Evolutionary conservation across 352 stramenopile genomes (phyloP).

Genomic region (Phytophthora parvispora): DNA sequence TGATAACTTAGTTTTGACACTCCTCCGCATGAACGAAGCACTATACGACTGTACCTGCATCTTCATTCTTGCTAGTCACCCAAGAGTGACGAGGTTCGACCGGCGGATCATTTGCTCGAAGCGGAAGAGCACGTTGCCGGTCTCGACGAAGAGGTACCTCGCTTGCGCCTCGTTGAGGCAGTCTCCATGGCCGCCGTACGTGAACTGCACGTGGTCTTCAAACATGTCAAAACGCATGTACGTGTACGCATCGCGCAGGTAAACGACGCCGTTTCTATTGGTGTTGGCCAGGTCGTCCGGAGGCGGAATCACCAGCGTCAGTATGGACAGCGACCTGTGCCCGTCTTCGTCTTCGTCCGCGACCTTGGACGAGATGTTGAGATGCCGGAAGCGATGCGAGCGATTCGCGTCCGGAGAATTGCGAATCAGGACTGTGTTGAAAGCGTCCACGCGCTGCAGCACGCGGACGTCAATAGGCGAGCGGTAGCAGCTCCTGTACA

Average conservation of each 20-base stretch:
- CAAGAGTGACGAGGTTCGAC: constrained; percentile 37
- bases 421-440: constrained; percentile 48
- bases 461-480: constrained; percentile 43
- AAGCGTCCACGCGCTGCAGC: constrained; percentile 48
- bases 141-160: constrained; percentile 52
- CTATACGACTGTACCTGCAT: background rate
- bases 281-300: constrained; percentile 32
- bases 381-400: constrained; percentile 40
- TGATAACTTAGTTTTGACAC: constrained; percentile 23
- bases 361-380: constrained; percentile 53
- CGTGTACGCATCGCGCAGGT: constrained; percentile 50
- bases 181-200: constrained; percentile 48
- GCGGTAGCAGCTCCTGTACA: constrained; percentile 52
- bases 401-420: constrained; percentile 48
- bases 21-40: background rate
- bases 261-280: constrained; percentile 44
- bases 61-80: constrained; percentile 1
- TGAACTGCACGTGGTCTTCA: constrained; percentile 45
- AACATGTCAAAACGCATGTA: constrained; percentile 60
- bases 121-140: constrained; percentile 48
- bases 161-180: constrained; percentile 46
- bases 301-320: constrained; percentile 42
- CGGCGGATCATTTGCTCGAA: constrained; percentile 54
- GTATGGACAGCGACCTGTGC: constrained; percentile 35
- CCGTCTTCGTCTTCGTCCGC: constrained; percentile 38